Percentiles rank a stretch among this genome's conserved stretches.
Evolutionary conservation across 768 basidiomycete species (phyloP).

Genomic region (Jaapia argillacea): DNA sequence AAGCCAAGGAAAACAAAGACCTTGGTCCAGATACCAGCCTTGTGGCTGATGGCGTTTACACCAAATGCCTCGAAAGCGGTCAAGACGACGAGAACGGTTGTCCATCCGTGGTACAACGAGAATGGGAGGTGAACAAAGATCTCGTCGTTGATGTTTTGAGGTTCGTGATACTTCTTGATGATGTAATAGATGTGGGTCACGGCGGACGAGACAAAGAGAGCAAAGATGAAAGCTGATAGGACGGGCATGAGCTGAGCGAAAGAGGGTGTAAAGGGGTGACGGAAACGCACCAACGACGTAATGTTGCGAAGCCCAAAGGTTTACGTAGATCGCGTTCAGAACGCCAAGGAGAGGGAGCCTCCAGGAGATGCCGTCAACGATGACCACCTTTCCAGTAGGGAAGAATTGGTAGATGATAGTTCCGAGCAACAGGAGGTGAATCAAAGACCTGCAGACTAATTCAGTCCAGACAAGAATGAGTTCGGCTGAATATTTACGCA

Average conservation of each 20-base stretch:
- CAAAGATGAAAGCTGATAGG: conserved; percentile 76
- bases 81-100: conserved; percentile 72
- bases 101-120: conserved; percentile 93
- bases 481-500: too few species aligned
- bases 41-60: conserved; percentile 51
- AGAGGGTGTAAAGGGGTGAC: conserved; percentile 1
- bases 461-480: too few species aligned
- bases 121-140: conserved; percentile 93
- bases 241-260: not conserved
- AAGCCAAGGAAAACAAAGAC: conserved; percentile 90
- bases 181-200: conserved; percentile 87
- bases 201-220: conserved; percentile 76
- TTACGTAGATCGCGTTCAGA: conserved; percentile 84
- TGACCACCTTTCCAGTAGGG: conserved; percentile 59
- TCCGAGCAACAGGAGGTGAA: conserved; percentile 86
- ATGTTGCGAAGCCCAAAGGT: conserved; percentile 71
- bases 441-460: too few species aligned
- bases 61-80: conserved; percentile 88
- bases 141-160: conserved; percentile 63
- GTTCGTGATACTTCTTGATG: conserved; percentile 76
- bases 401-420: conserved; percentile 89
- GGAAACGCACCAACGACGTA: conserved; percentile 51
- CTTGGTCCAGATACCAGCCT: conserved; percentile 84
- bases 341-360: conserved; percentile 82
- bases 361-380: conserved; percentile 88